Percentiles rank a stretch among this genome's conserved stretches.
phyloP scores from a whole-genome alignment of 202 grass and related monocot genomes.

The Elaeis oleifera region DNA sequence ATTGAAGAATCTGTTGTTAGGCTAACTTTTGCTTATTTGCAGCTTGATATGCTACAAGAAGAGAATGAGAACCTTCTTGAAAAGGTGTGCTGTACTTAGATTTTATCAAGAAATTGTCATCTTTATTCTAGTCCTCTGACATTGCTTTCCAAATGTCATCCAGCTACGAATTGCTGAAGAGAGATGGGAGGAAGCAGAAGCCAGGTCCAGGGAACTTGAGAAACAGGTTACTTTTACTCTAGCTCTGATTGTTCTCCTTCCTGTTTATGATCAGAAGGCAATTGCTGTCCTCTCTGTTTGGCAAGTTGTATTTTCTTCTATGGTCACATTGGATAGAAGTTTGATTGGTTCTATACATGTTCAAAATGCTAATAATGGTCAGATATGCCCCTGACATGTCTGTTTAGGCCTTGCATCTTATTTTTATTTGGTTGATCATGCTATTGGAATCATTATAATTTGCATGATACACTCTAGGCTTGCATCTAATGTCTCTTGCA shows the following conservation, averaged over 20 bases:
- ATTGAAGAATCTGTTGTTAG: background rate
- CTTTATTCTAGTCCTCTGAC: slow-evolving; percentile 1
- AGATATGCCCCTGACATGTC: too few relatives aligned
- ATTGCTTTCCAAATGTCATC: slow-evolving; percentile 24
- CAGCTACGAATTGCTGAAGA: slow-evolving; percentile 68
- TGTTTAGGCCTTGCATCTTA: too few relatives aligned
- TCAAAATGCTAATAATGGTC: too few relatives aligned
- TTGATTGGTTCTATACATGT: too few relatives aligned
- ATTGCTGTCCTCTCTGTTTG: too few relatives aligned
- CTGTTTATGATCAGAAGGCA: too few relatives aligned
- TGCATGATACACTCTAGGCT: too few relatives aligned
- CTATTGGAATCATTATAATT: too few relatives aligned
- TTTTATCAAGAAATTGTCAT: slow-evolving; percentile 3
- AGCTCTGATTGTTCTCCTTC: background rate
- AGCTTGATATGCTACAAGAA: slow-evolving; percentile 48
- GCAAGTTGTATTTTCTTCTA: too few relatives aligned
- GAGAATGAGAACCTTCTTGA: slow-evolving; percentile 39
- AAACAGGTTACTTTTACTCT: slow-evolving; percentile 54
- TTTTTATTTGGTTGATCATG: too few relatives aligned
- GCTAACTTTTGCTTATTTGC: slow-evolving; percentile 11
- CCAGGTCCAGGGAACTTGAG: slow-evolving; percentile 65
- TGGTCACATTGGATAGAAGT: too few relatives aligned
- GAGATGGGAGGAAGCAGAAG: slow-evolving; percentile 82
- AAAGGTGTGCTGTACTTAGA: slow-evolving; percentile 17
- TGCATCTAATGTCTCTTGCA: too few relatives aligned